A percentile compares a stretch with the other conserved stretches of the same genome.
Evolutionary conservation across 257 asterid species (phyloP).

Genomic region (Solanum bulbocastanum): DNA sequence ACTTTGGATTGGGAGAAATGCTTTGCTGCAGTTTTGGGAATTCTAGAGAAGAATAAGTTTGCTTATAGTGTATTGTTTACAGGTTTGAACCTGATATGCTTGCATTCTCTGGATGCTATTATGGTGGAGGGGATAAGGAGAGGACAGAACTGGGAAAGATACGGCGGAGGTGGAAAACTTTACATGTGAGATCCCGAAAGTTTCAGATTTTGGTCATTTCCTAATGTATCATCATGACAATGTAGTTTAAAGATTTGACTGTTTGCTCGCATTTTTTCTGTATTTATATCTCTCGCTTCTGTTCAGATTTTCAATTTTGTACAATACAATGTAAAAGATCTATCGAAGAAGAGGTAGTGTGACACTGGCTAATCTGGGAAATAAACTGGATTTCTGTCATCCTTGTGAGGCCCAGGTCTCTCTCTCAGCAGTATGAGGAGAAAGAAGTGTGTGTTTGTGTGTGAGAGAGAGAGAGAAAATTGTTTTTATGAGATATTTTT

Average conservation of each 20-base stretch:
- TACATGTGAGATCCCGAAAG: constrained; percentile 54
- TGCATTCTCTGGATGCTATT: constrained; percentile 98
- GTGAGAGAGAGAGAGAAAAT: background rate
- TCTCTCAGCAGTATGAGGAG: background rate
- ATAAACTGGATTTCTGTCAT: background rate
- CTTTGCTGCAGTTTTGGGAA: background rate
- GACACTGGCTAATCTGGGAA: background rate
- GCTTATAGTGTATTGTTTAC: constrained; percentile 12
- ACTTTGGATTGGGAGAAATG: background rate
- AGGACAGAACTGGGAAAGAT: constrained; percentile 75
- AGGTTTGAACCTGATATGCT: constrained; percentile 99
- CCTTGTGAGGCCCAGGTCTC: background rate
- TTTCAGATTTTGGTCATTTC: background rate
- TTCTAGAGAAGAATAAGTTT: background rate
- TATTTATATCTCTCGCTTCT: background rate
- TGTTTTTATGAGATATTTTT: background rate
- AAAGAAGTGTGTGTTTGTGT: background rate
- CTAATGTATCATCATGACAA: background rate
- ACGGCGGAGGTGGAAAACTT: constrained; percentile 89
- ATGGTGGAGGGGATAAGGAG: constrained; percentile 97
- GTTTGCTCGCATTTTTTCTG: background rate
- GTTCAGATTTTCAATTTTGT: background rate
- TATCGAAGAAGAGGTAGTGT: background rate
- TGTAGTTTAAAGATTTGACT: background rate
- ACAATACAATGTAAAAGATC: background rate